Conservation (phyloP, 148 eudicot species). For the Amaranthus palmeri region DNA sequence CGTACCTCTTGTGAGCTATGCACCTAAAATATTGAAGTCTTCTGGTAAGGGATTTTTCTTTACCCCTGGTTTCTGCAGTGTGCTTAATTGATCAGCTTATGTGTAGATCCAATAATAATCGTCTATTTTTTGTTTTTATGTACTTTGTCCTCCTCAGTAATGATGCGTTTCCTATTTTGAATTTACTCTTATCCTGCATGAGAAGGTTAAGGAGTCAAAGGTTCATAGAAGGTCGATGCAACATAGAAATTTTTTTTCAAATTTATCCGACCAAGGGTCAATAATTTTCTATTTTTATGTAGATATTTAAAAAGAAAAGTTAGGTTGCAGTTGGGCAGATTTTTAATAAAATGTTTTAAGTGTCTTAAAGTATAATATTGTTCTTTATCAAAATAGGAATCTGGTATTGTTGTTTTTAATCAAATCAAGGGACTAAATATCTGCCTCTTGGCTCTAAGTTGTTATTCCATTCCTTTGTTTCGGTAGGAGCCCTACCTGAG, state of each 20-base stretch:
- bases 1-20: conserved; percentile 53
- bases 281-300: not conserved
- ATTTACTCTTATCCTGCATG: not conserved
- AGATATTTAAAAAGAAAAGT: no score
- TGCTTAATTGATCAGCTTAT: not conserved
- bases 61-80: not conserved
- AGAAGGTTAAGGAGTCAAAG: not conserved
- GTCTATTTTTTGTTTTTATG: not conserved
- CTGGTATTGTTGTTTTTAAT: not conserved
- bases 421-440: not conserved
- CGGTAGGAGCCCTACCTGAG: not conserved
- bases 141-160: not conserved
- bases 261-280: not conserved
- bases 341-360: not conserved
- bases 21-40: conserved; percentile 38
- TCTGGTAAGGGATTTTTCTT: conserved; percentile 38
- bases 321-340: not conserved
- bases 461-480: not conserved
- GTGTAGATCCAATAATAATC: not conserved
- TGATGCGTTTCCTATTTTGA: not conserved
- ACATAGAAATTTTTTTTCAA: not conserved
- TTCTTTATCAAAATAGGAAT: not conserved
- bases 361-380: not conserved
- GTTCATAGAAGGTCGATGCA: not conserved
- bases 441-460: not conserved